These are phyloP conservation scores for Diplocarpon rosae DNA, from an alignment of 2,329 filamentous ascomycete genomes.

Conservation along the genomic window DNA sequence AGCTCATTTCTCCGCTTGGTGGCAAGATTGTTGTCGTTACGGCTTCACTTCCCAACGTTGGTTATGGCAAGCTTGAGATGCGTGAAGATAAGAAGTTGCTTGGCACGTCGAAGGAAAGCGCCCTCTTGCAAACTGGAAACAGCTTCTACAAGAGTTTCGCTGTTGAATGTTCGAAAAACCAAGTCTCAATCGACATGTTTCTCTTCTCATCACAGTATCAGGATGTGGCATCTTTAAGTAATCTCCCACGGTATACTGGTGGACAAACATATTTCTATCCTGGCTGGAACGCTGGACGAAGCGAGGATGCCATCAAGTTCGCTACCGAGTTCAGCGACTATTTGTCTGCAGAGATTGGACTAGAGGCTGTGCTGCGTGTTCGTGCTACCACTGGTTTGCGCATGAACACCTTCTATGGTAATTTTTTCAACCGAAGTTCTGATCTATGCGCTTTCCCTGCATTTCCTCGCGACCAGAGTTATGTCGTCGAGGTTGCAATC, in stretches of 20 bases:
- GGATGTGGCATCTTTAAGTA: slow-evolving; percentile 92
- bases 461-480: slow-evolving; percentile 93
- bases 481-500: slow-evolving; percentile 96
- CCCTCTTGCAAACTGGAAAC: slow-evolving; percentile 80
- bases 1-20: slow-evolving; percentile 85
- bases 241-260: slow-evolving; percentile 89
- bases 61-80: slow-evolving; percentile 82
- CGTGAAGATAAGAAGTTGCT: slow-evolving; percentile 93
- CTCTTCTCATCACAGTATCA: slow-evolving; percentile 93
- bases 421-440: slow-evolving; percentile 98
- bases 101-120: slow-evolving; percentile 84
- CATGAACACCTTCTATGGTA: slow-evolving; percentile 98
- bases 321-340: slow-evolving; percentile 95
- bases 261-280: slow-evolving; percentile 99
- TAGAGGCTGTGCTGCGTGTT: slow-evolving; percentile 92
- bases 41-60: slow-evolving; percentile 80
- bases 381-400: slow-evolving; percentile 87
- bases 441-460: slow-evolving; percentile 97
- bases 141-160: slow-evolving; percentile 99
- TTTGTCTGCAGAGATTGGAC: slow-evolving; percentile 87
- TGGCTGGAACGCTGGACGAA: slow-evolving; percentile 84
- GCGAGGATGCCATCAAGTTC: slow-evolving; percentile 95
- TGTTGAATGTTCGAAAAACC: slow-evolving; percentile 96
- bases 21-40: slow-evolving; percentile 91
- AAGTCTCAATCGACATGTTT: slow-evolving; percentile 98